A percentile compares a stretch with the other conserved stretches of the same genome.
These are phyloP conservation scores for Schwanniomyces pseudopolymorphus DNA, from an alignment of 805 yeast genomes.

Conservation along the genomic window DNA sequence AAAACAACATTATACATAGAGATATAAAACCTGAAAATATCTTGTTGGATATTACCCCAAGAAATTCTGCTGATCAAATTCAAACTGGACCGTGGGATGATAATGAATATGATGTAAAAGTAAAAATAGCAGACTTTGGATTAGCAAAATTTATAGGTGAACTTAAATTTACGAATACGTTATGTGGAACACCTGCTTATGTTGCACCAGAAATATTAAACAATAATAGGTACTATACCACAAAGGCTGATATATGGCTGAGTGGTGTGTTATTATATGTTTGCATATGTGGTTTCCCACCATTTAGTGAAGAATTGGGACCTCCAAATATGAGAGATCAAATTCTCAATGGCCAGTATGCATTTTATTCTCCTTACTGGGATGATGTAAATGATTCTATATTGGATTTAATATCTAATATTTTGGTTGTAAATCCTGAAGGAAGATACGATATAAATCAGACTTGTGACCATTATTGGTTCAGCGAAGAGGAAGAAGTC, in stretches of 20 bases:
- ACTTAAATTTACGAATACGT: slow-evolving; percentile 67
- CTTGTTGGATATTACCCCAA: slow-evolving; percentile 50
- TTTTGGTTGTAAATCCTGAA: slow-evolving; percentile 55
- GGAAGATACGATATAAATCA: slow-evolving; percentile 41
- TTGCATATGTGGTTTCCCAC: slow-evolving; percentile 82
- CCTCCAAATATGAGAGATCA: slow-evolving; percentile 81
- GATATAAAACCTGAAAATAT: slow-evolving; percentile 49
- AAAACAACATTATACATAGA: slow-evolving; percentile 41
- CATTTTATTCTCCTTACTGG: slow-evolving; percentile 80
- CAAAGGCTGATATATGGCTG: slow-evolving; percentile 80
- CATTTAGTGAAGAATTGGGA: slow-evolving; percentile 77
- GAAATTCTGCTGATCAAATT: slow-evolving; percentile 21
- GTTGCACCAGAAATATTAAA: slow-evolving; percentile 77
- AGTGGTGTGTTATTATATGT: slow-evolving; percentile 77
- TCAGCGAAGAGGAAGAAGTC: slow-evolving; percentile 14
- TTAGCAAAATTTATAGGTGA: slow-evolving; percentile 69
- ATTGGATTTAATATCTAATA: slow-evolving; percentile 61
- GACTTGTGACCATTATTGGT: slow-evolving; percentile 47
- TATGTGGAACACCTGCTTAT: slow-evolving; percentile 86
- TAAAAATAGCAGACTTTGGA: slow-evolving; percentile 85
- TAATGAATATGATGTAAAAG: slow-evolving; percentile 59
- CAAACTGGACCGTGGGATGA: slow-evolving; percentile 58
- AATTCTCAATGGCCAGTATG: slow-evolving; percentile 62
- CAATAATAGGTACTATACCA: slow-evolving; percentile 60
- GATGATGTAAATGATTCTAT: slow-evolving; percentile 66